Evolutionary conservation across 2,329 filamentous ascomycete species (phyloP), one percentile per base, ranked within the genome.

Genomic region (Colletotrichum noveboracense): DNA sequence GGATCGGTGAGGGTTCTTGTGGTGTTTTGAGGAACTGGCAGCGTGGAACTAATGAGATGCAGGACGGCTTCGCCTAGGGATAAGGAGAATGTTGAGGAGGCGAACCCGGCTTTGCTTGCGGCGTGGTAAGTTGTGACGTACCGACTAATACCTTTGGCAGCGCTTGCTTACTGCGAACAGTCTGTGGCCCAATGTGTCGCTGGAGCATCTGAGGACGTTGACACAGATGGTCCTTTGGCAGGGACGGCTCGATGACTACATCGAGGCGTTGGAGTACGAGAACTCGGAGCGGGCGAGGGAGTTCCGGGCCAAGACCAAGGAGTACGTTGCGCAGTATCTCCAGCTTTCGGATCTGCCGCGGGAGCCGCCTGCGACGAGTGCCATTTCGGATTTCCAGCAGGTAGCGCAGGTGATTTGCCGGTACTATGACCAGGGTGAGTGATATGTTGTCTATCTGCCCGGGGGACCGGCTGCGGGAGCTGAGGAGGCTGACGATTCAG

Each of bases 211-310:
- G 10, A 24, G 21, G 21, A 65, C 66, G 4, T 32, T 77, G 38
- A 60, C 74, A 10, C 16, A 66, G 36, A 73, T 73, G 68, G 66
- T 77, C 32, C 65, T 76, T 21, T 77, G 76, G 76, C 74, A 76
- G 55, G 76, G 76, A 12, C 43, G 58, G 13, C 73, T 77, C 38
- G 76, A 77, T 60, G 76, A 77, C 55, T 43, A 70, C 66, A 71
- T 77, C 16, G 76, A 77, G 38, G 18, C 30, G n/a, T 43, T 73
- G n/a, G 73, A 77, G 24, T 65, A 56, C n/a, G 13, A 64, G 32
- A 64, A 62, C 43, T 55, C 52, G 24, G 62, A 58, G 26, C 64
- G 28, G 36, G 68, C 75, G 16, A 52, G 62, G 24, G 62, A 75
- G 3, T 76, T 77, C 13, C 58, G 73, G 24, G 30, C n/a, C 55